These are phyloP conservation scores for Jacaranda mimosifolia DNA, from an alignment of 257 asterid genomes.

Conservation along the genomic window DNA sequence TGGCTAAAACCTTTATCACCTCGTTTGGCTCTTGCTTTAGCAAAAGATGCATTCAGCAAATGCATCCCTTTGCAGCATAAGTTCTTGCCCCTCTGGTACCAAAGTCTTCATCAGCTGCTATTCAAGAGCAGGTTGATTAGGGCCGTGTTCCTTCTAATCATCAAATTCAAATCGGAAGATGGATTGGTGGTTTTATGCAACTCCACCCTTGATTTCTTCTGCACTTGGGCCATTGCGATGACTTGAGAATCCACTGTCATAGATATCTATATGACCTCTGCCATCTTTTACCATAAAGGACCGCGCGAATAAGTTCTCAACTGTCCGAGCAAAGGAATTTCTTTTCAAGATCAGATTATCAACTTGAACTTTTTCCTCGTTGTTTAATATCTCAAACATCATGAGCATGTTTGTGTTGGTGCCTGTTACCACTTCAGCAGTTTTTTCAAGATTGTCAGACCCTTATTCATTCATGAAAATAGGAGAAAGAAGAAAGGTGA, in stretches of 20 bases:
- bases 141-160: slow-evolving; percentile 60
- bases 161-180: slow-evolving; percentile 57
- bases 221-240: slow-evolving; percentile 55
- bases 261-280: slow-evolving; percentile 48
- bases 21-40: slow-evolving; percentile 22
- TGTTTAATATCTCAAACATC: slow-evolving; percentile 55
- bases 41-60: neutral
- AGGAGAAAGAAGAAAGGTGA: slow-evolving; percentile 46
- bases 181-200: slow-evolving; percentile 49
- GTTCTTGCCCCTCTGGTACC: slow-evolving; percentile 53
- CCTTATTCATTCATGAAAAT: slow-evolving; percentile 48
- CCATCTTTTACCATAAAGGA: slow-evolving; percentile 72
- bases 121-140: neutral
- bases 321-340: slow-evolving; percentile 63
- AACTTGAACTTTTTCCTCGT: slow-evolving; percentile 42
- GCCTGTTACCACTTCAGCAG: slow-evolving; percentile 38
- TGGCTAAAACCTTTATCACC: neutral
- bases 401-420: slow-evolving; percentile 48
- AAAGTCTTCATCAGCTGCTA: slow-evolving; percentile 52
- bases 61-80: slow-evolving; percentile 52
- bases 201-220: slow-evolving; percentile 43
- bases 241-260: slow-evolving; percentile 58
- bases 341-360: slow-evolving; percentile 57
- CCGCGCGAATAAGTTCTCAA: slow-evolving; percentile 67
- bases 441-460: slow-evolving; percentile 45